Percentiles rank a stretch among this genome's conserved stretches.
Conservation (phyloP, 805 yeast genomes). For the Hanseniaspora opuntiae region DNA sequence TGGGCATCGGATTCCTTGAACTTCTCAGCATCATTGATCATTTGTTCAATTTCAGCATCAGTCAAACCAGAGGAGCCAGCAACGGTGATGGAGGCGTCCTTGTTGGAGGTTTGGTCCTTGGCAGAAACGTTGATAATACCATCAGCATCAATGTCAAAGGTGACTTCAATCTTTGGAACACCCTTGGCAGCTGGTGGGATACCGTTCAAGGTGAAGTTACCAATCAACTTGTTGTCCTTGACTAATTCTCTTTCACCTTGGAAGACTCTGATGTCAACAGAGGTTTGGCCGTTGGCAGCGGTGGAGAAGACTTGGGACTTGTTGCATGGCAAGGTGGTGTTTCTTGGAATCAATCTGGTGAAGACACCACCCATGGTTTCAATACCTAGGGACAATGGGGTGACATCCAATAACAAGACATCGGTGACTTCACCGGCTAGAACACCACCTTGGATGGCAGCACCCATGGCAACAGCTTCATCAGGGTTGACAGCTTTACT, state of each 20-base stretch:
- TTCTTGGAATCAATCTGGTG: constrained; percentile 75
- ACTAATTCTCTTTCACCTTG: constrained; percentile 98
- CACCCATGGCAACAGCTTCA: constrained; percentile 90
- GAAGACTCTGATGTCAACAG: constrained; percentile 95
- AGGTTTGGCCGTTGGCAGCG: constrained; percentile 91
- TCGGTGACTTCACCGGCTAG: constrained; percentile 90
- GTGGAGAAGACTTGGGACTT: constrained; percentile 93
- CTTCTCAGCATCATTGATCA: constrained; percentile 84
- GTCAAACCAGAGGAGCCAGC: constrained; percentile 92
- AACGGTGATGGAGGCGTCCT: constrained; percentile 88
- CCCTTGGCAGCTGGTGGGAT: constrained; percentile 80
- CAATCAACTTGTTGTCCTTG: constrained; percentile 92
- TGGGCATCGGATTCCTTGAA: constrained; percentile 79
- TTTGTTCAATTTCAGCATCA: constrained; percentile 76
- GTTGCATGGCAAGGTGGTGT: constrained; percentile 94
- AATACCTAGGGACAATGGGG: constrained; percentile 81
- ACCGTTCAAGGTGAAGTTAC: constrained; percentile 90
- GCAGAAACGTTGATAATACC: constrained; percentile 95
- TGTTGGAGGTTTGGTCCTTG: constrained; percentile 82
- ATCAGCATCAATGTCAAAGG: constrained; percentile 93
- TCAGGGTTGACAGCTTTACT: constrained; percentile 89
- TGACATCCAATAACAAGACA: constrained; percentile 75
- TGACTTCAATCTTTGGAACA: constrained; percentile 71
- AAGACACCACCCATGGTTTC: constrained; percentile 97
- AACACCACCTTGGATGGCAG: constrained; percentile 96